Evolutionary conservation across 2,329 filamentous ascomycete genomes (phyloP), one percentile per base, ranked within the genome.

Genomic region (Cladosporium sp.): DNA sequence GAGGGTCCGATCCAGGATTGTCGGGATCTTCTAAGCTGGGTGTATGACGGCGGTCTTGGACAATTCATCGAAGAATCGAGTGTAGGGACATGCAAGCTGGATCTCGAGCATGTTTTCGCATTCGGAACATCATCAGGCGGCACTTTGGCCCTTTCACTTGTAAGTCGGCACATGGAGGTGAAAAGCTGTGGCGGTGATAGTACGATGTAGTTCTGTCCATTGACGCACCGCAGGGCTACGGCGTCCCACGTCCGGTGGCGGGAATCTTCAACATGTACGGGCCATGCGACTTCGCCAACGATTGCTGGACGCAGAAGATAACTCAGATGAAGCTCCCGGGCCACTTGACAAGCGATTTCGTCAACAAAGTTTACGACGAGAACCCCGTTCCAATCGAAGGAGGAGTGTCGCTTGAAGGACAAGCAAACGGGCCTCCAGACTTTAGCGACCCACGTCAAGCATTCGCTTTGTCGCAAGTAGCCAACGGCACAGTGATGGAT

Each of bases 371-470:
- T 28, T 54, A 10, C 18, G 51, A 54, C 14, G 51, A 54, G 32
- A 11, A 30, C 15, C 51, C 51, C 0, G 51, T 54, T 11, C 51
- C 51, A 2, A 54, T 54, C 24, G 38, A 34, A 66, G 66, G 38
- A 47, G 41, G 21, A 32, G 64, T 15, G 59, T 66, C 41, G 38
- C 49, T 32, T 55, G 62, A 28, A 66, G 60, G 57, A 65, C 65
- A 18, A 47, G 59, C 15, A 66, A 55, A 52, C 66, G 68, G 47
- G 57, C 57, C 36, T 67, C 47, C 21, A 66, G 51, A 55, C 55
- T 62, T n/a, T 60, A 65, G 36, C 63, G 66, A 57, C 62, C 68
- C 36, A 60, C 66, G 10, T 67, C 59, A 54, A 54, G 51, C 51
- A 30, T 54, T 54, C 28, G 51, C 51, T 12, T 30, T 54, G 4